These are phyloP conservation scores for Ascochyta fabae DNA, from an alignment of 2,329 filamentous ascomycete species.

Conservation along the genomic window DNA sequence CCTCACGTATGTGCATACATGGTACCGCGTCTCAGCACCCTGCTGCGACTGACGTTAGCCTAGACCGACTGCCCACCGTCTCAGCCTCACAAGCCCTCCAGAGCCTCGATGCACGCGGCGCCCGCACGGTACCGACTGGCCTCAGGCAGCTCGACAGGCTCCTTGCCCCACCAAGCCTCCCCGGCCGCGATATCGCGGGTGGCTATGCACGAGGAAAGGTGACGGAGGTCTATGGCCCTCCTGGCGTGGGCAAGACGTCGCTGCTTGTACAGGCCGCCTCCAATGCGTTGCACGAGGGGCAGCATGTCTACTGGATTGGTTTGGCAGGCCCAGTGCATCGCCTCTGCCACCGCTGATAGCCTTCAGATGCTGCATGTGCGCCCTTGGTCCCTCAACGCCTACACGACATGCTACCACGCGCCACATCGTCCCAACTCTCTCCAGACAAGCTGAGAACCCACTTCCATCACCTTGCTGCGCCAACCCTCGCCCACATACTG, in stretches of 20 bases:
- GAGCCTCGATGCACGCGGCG: constrained; percentile 60
- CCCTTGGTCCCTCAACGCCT: constrained; percentile 58
- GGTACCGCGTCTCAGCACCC: not conserved
- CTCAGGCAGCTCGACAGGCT: constrained; percentile 56
- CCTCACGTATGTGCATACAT: constrained; percentile 46
- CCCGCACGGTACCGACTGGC: constrained; percentile 57
- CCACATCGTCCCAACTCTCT: constrained; percentile 23
- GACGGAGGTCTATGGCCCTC: constrained; percentile 86
- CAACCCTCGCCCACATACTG: constrained; percentile 69
- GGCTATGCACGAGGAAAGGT: constrained; percentile 79
- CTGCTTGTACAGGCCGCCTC: constrained; percentile 76
- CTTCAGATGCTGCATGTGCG: constrained; percentile 57
- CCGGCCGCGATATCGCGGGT: constrained; percentile 31
- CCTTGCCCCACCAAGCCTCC: constrained; percentile 38
- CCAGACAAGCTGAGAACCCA: constrained; percentile 51
- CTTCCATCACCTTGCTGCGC: constrained; percentile 69
- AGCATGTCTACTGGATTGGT: constrained; percentile 84
- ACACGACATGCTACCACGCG: constrained; percentile 51
- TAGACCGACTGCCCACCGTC: constrained; percentile 78
- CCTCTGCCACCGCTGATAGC: constrained; percentile 35
- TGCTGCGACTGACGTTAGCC: constrained; percentile 22
- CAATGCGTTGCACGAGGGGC: constrained; percentile 65
- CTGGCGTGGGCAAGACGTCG: constrained; percentile 83
- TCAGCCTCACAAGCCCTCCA: constrained; percentile 76
- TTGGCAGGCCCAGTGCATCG: constrained; percentile 4